phyloP scores from a whole-genome alignment of 176 grass and related monocot genomes.

The bread wheat (Triticum aestivum) region DNA sequence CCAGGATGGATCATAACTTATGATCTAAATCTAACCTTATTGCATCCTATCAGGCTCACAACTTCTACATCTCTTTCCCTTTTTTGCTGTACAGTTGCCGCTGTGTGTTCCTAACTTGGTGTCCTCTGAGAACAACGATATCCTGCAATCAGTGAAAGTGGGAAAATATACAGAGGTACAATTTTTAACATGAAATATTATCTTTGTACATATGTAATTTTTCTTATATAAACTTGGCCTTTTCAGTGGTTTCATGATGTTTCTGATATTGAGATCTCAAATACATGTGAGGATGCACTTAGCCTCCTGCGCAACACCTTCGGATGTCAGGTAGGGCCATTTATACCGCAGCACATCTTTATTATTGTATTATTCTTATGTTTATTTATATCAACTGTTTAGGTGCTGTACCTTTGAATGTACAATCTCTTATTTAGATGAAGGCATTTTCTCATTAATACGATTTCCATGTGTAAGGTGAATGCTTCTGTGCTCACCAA shows the following conservation, averaged over 20 bases:
- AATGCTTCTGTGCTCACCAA: background rate
- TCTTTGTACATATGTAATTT: background rate
- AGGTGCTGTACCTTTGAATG: background rate
- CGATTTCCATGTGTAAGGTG: background rate
- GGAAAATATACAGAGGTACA: constrained; percentile 96
- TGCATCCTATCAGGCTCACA: constrained; percentile 6
- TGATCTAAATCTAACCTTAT: background rate
- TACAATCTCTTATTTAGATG: constrained; percentile 10
- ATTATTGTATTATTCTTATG: background rate
- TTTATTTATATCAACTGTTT: background rate
- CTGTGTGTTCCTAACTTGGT: constrained; percentile 80
- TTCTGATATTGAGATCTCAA: constrained; percentile 64
- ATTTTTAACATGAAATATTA: constrained; percentile 4
- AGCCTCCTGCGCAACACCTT: constrained; percentile 58
- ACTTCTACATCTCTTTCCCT: background rate
- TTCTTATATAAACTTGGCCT: constrained; percentile 27
- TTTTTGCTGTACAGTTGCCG: constrained; percentile 48
- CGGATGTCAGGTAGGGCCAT: constrained; percentile 65
- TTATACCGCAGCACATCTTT: constrained; percentile 2
- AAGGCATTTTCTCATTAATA: background rate
- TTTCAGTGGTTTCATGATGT: constrained; percentile 99
- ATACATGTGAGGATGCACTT: constrained; percentile 90
- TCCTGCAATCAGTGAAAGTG: constrained; percentile 69
- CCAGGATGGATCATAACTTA: background rate
- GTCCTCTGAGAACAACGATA: constrained; percentile 55